Percentiles rank a stretch among this genome's conserved stretches.
These are phyloP conservation scores for Nakazawaea ernobii DNA, from an alignment of 805 yeast species.

Conservation along the genomic window DNA sequence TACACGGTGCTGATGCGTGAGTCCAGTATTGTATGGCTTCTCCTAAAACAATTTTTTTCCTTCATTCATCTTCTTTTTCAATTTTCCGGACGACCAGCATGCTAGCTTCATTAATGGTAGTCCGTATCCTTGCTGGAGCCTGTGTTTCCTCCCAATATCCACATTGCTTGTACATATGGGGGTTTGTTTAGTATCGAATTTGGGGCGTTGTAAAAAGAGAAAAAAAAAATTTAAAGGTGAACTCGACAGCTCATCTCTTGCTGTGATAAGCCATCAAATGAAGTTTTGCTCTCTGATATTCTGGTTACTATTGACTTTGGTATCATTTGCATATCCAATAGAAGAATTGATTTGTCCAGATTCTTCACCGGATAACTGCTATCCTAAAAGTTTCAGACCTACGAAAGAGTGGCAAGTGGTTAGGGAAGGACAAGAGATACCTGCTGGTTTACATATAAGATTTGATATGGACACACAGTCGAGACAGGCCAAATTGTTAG, in stretches of 20 bases:
- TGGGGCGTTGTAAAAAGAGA: background rate
- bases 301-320: background rate
- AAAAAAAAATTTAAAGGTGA: background rate
- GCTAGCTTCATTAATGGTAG: too few species aligned
- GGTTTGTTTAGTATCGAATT: background rate
- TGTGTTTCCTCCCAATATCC: too few species aligned
- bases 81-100: too few species aligned
- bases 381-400: slow-evolving; percentile 60
- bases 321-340: slow-evolving; percentile 1
- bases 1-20: too few species aligned
- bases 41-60: too few species aligned
- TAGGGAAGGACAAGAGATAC: slow-evolving; percentile 67
- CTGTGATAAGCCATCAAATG: background rate
- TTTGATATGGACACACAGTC: slow-evolving; percentile 67
- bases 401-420: slow-evolving; percentile 64
- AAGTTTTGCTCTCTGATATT: background rate
- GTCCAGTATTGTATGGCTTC: too few species aligned
- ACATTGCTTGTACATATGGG: background rate
- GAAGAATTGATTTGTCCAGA: slow-evolving; percentile 33
- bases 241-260: slow-evolving; percentile 1
- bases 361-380: slow-evolving; percentile 45
- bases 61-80: too few species aligned
- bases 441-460: slow-evolving; percentile 74
- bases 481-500: slow-evolving; percentile 62
- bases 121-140: too few species aligned